A percentile compares a stretch with the other conserved stretches of the same genome.
Evolutionary conservation across 345 rosid genomes (phyloP).

Genomic region (Lagerstroemia speciosa): DNA sequence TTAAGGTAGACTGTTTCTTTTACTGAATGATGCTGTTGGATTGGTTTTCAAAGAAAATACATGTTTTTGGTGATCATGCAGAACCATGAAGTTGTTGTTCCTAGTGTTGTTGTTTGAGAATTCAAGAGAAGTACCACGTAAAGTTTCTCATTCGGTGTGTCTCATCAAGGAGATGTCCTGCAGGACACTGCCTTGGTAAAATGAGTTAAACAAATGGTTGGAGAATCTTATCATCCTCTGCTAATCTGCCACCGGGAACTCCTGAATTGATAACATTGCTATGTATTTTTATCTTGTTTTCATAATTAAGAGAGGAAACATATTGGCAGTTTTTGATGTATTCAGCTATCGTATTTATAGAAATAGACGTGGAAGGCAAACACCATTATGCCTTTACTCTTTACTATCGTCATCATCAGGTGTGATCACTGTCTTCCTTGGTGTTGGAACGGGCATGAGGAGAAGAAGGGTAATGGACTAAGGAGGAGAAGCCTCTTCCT

Average conservation of each 20-base stretch:
- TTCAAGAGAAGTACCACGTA: background rate
- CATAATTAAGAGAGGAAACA: background rate
- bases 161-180: no score
- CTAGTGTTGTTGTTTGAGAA: background rate
- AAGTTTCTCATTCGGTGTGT: background rate
- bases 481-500: constrained; percentile 23
- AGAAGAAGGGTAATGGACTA: constrained; percentile 23
- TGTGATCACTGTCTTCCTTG: constrained; percentile 47
- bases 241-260: background rate
- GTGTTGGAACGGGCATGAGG: constrained; percentile 38
- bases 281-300: background rate
- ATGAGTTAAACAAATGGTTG: background rate
- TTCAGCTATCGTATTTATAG: constrained; percentile 6
- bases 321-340: constrained; percentile 7
- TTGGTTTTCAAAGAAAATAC: background rate
- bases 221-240: background rate
- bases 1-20: background rate
- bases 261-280: background rate
- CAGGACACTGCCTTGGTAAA: background rate
- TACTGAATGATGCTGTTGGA: background rate
- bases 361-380: constrained; percentile 26
- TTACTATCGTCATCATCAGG: constrained; percentile 59
- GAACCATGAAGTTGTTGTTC: background rate
- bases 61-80: background rate
- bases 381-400: constrained; percentile 46